Base-by-base conservation (phyloP, 202 grass and related monocot genomes). In the Carex arenaria region DNA sequence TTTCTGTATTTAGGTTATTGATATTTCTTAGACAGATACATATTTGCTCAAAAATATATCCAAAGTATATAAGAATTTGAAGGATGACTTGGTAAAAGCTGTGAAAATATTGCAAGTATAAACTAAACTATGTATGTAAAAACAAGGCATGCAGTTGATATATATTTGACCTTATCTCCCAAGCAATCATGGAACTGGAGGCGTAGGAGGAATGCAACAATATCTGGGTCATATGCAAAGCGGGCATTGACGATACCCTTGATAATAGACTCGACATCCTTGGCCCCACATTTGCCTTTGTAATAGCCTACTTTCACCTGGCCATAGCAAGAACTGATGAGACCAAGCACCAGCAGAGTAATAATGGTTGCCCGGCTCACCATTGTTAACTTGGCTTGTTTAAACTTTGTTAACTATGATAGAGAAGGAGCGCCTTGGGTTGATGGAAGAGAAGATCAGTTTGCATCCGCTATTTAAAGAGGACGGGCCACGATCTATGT, bases 131-230 rank as follows among this genome's bases (percentile, higher is more conserved):
- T 38, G 3, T 36, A 1, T 38, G 36, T 6, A 38, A 38, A 38
- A 38, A 38, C 4, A 38, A 38, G 4, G 36, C 36, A 38, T 0
- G 36, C 36, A 38, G 36, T 38, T 38, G 36, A 38, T 38, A 38
- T 38, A 38, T 38, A 38, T 38, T 38, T 6, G 5, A 38, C 36
- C 36, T 38, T 15, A 43, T 60, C 23, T 11, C 77, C 86, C n/a
- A 88, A 72, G 86, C 86, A 80, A 28, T 88, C 86, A 12, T 88
- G 86, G 73, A 88, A 88, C 3, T 64, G 62, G 42, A 80, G 73
- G 14, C 70, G 78, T 5, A 87, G 80, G 61, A 87, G 80, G 3
- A 67, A 64, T 23, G 84, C 75, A 5, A 61, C 32, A 22, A 86
- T 86, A 71, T 79, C 62, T 0, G 30, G 77, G 6, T 86, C 85